Evolutionary conservation across 768 basidiomycete genomes (phyloP), one percentile per base, ranked within the genome.

Genomic region (Xerocomellus intermedius): DNA sequence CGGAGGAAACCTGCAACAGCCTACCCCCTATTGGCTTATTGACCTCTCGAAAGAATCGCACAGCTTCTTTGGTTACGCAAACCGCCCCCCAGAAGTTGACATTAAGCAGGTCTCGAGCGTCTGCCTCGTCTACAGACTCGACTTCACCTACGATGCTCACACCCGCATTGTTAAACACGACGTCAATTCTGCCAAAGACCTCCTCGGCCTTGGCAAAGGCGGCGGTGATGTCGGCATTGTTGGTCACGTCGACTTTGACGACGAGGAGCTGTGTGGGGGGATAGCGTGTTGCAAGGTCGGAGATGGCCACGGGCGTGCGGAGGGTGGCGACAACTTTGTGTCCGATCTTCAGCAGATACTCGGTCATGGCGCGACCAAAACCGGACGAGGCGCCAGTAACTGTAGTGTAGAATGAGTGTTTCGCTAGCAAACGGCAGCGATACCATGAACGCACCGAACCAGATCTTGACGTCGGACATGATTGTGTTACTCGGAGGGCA

Each of bases 311-410:
- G 9, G 75, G 75, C 28, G 63, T 72, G 50, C 77, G 77, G 13
- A 77, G 66, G n/a, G 77, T 76, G 14, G 80, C 79, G 47, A 77
- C 62, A 33, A 70, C 77, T 10, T 59, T 73, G 55, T 75, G 69
- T 14, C 77, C 75, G 3, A 60, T 58, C 30, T 48, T 45, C 38
- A 80, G 73, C 30, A 69, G 69, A 21, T 52, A 32, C 52, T 76
- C 73, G 12, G 67, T 64, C 52, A 74, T 64, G 14, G 56, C 51
- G 3, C 68, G 69, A 8, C 77, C 77, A 48, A 79, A 71, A 17
- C 78, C 75, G 12, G 73, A 67, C 3, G 73, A 74, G 6, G 72
- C 60, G 13, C 77, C 76, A 6, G 75, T 76, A 1, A 57, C 63
- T 65, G 49, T 8, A 17, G n/a, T 24, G 5, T 22, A 28, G 10